Evolutionary conservation across 352 stramenopile genomes (phyloP).

Genomic region (Labyrinthula sp.): DNA sequence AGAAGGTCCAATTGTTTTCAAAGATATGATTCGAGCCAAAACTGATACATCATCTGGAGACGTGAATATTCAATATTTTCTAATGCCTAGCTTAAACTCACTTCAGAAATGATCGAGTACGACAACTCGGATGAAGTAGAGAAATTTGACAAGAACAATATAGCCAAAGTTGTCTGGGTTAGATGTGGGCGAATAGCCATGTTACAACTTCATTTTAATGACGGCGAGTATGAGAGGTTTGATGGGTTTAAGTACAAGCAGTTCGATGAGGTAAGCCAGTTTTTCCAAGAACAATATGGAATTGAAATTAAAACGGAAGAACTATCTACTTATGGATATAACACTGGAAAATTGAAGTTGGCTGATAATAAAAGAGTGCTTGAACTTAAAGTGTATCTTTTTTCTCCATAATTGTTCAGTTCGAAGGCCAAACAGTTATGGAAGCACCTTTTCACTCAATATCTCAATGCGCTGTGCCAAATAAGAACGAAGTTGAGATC

Average conservation of each 20-base stretch:
- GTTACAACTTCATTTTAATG: no score
- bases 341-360: conserved; percentile 78
- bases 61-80: no score
- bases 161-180: no score
- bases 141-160: no score
- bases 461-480: conserved; percentile 69
- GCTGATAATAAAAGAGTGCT: conserved; percentile 60
- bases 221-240: conserved; percentile 25
- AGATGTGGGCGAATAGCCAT: no score
- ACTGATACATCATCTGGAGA: no score
- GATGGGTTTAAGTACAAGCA: conserved; percentile 17
- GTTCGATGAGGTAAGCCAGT: conserved; percentile 6
- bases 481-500: conserved; percentile 92
- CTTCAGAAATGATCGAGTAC: no score
- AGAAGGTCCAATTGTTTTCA: no score
- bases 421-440: conserved; percentile 26
- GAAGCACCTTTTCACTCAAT: conserved; percentile 39
- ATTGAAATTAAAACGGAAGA: conserved; percentile 56
- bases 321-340: conserved; percentile 57
- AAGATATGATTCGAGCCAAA: no score
- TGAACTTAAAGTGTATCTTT: conserved; percentile 46
- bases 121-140: no score
- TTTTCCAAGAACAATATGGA: conserved; percentile 21
- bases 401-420: conserved; percentile 42
- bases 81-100: no score